These are phyloP conservation scores for Teratosphaeria viscida DNA, from an alignment of 2,329 filamentous ascomycete genomes.

Conservation along the genomic window DNA sequence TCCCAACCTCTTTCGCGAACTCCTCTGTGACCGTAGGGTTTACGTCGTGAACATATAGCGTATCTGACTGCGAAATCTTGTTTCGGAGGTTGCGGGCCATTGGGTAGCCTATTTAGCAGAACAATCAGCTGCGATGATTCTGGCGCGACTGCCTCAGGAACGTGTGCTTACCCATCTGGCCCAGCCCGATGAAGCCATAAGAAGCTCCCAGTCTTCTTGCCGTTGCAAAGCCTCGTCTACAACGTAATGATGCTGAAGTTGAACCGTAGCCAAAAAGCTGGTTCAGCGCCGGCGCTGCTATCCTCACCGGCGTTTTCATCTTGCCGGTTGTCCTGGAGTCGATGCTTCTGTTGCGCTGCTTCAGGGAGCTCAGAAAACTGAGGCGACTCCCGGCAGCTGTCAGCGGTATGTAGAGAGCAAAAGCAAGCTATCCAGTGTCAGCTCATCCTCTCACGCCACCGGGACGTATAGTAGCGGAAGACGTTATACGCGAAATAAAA, in stretches of 20 bases:
- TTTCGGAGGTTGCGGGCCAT: constrained; percentile 63
- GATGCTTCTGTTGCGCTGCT: background rate
- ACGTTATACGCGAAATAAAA: background rate
- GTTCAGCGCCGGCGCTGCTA: constrained; percentile 2
- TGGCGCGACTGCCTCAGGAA: background rate
- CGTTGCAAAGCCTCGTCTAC: constrained; percentile 34
- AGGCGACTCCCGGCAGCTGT: background rate
- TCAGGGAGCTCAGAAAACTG: background rate
- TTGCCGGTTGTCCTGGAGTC: background rate
- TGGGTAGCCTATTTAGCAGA: constrained; percentile 46
- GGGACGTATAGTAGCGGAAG: background rate
- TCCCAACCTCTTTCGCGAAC: constrained; percentile 46
- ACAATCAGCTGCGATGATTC: constrained; percentile 1
- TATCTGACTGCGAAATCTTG: constrained; percentile 54
- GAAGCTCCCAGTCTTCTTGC: constrained; percentile 31
- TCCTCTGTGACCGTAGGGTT: constrained; percentile 46
- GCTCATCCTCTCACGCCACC: background rate
- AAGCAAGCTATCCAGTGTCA: background rate
- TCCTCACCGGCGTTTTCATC: background rate
- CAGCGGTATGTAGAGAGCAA: background rate
- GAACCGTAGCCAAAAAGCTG: background rate
- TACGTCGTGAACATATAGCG: constrained; percentile 54
- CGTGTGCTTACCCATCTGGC: constrained; percentile 36
- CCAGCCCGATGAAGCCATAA: constrained; percentile 43
- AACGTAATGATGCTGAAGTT: background rate